phyloP scores from a whole-genome alignment of 805 yeast species.

The Komagataella phaffii region DNA sequence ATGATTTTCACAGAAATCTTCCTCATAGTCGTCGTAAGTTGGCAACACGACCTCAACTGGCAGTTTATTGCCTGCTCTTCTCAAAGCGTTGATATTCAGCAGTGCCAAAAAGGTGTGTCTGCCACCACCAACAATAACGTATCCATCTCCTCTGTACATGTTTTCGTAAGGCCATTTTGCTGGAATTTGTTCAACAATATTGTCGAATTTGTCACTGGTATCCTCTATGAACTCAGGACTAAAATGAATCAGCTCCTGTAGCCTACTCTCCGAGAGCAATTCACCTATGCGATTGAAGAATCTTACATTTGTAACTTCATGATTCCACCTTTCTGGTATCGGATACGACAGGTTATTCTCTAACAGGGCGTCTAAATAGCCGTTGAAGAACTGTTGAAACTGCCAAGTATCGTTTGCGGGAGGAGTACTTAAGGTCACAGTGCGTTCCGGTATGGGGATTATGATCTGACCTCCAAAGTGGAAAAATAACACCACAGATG shows the following conservation, averaged over 20 bases:
- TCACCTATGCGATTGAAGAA: conserved; percentile 15
- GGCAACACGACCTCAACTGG: conserved; percentile 84
- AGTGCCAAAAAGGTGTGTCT: conserved; percentile 60
- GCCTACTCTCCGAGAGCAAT: conserved; percentile 13
- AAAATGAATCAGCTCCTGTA: conserved; percentile 14
- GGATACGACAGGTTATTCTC: conserved; percentile 18
- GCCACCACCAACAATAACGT: conserved; percentile 75
- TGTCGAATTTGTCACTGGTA: conserved; percentile 17
- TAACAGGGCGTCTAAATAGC: conserved; percentile 15
- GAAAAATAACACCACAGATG: not conserved
- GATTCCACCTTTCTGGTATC: conserved; percentile 14
- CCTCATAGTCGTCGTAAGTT: conserved; percentile 52
- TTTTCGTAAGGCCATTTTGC: conserved; percentile 9
- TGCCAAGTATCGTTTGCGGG: not conserved
- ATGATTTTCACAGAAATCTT: conserved; percentile 50
- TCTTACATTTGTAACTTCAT: conserved; percentile 18
- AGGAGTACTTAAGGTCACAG: not conserved
- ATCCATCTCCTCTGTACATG: conserved; percentile 25
- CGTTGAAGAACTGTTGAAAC: conserved; percentile 8
- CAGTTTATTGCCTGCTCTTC: conserved; percentile 51
- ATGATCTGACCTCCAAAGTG: not conserved
- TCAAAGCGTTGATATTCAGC: conserved; percentile 46
- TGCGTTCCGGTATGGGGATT: not conserved
- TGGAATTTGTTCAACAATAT: conserved; percentile 16
- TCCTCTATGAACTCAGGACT: conserved; percentile 18